A percentile compares a stretch with the other conserved stretches of the same genome.
phyloP scores from a whole-genome alignment of 2,329 filamentous ascomycete genomes.

The Coleophoma eucalyptorum region DNA sequence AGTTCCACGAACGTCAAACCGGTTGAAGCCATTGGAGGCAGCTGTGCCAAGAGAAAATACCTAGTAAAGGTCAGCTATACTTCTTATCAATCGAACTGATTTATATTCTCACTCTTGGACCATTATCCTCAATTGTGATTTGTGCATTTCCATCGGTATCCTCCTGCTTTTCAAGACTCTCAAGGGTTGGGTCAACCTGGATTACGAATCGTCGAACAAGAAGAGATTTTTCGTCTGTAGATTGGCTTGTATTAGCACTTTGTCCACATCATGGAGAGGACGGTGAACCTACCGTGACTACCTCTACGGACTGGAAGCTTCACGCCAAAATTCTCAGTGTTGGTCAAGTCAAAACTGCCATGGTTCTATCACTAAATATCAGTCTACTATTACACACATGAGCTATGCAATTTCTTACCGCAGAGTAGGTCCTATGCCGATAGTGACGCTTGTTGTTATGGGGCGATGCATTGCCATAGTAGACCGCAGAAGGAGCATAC shows the following conservation, averaged over 20 bases:
- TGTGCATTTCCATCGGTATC: slow-evolving; percentile 94
- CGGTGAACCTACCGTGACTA: slow-evolving; percentile 24
- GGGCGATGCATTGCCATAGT: slow-evolving; percentile 22
- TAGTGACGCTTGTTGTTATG: slow-evolving; percentile 18
- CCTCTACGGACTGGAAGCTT: slow-evolving; percentile 23
- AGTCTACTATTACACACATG: slow-evolving; percentile 3
- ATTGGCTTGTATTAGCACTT: slow-evolving; percentile 5
- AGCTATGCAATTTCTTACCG: slow-evolving; percentile 13
- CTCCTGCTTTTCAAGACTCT: slow-evolving; percentile 76
- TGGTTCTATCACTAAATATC: slow-evolving; percentile 13
- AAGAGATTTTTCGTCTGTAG: slow-evolving; percentile 66
- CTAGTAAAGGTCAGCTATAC: slow-evolving; percentile 34
- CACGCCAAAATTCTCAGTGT: slow-evolving; percentile 11
- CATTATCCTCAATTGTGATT: slow-evolving; percentile 94
- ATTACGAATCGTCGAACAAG: slow-evolving; percentile 78
- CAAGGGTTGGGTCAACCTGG: slow-evolving; percentile 78
- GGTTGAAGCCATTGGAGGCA: slow-evolving; percentile 79
- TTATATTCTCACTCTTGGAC: slow-evolving; percentile 67
- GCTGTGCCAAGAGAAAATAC: slow-evolving; percentile 81
- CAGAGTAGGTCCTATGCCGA: slow-evolving; percentile 25
- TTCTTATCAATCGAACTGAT: not conserved
- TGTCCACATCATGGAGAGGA: not conserved
- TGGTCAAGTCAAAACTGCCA: slow-evolving; percentile 8
- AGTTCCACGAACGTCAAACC: slow-evolving; percentile 87
- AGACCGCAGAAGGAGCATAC: slow-evolving; percentile 24